Base-by-base conservation (phyloP, 805 yeast genomes). In the Candida boidinii region DNA sequence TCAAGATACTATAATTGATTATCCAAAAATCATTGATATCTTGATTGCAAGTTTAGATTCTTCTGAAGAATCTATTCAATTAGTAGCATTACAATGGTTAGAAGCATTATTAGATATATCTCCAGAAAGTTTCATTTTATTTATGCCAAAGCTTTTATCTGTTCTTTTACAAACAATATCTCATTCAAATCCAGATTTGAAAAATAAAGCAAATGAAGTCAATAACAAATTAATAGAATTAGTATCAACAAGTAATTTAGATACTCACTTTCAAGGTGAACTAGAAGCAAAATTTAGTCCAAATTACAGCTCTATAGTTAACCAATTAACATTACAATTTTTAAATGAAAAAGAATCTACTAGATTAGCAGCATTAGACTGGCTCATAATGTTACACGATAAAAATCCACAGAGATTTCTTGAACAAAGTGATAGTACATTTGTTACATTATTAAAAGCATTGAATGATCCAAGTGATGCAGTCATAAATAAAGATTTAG, bases 11-110 rank as follows among this genome's bases (percentile, higher is more conserved):
- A 75, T 71, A 37, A 66, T 90, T 21, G 90, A 87, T 56, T 84
- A 76, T 46, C 75, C 90, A 5, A 79, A 76, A 42, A 78, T 90
- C 28, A 78, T 87, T 23, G 85, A 79, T 30, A 85, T 90, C 26
- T 55, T 92, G 30, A 73, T 90, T n/a, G 73, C 86, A 2, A 84
- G 85, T 40, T 63, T 92, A 32, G 84, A 83, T 39, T 74, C 79
- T 2, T 68, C 81, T 1, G 86, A 77, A 39, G 73, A 71, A 28
- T 84, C 84, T 44, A 82, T 88, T 28, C 94, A 85, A 53, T 55
- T 78, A 21, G 83, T 82, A 4, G 85, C 85, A 0, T 62, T 90
- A 31, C 73, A 76, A 29, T 92, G 98, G 98, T 58, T 92, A 12
- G 77, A 73, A 34, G 76, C 77, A 13, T 62, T 92, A 22, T 57